Evolutionary conservation across 2,329 filamentous ascomycete genomes (phyloP).

Genomic region (Cladosporium sp.): DNA sequence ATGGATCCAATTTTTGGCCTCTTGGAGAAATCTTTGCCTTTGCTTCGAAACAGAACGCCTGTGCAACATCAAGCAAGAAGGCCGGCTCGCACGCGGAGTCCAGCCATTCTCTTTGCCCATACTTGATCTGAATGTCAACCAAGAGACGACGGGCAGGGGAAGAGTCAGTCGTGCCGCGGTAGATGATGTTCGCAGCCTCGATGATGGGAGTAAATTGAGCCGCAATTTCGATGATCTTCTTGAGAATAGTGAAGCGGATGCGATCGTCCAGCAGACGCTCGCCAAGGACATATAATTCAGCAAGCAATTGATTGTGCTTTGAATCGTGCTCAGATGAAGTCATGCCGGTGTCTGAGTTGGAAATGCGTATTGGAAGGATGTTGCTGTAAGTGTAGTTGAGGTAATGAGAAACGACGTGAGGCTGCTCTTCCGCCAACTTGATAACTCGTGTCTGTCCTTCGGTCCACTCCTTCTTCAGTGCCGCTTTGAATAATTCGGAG

Average conservation of each 20-base stretch:
- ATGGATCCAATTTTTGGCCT: too few relatives aligned
- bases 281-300: background rate
- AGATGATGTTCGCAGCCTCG: background rate
- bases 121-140: background rate
- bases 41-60: background rate
- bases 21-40: too few relatives aligned
- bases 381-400: background rate
- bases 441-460: background rate
- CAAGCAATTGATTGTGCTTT: background rate
- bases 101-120: background rate
- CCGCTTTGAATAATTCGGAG: background rate
- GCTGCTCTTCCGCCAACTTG: background rate
- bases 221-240: background rate
- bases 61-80: background rate
- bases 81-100: background rate
- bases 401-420: background rate
- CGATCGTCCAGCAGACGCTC: background rate
- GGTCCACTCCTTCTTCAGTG: background rate
- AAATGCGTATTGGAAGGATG: background rate
- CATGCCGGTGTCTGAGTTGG: background rate
- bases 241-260: background rate
- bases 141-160: background rate
- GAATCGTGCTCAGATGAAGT: background rate
- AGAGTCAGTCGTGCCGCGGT: constrained; percentile 24
- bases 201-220: background rate